Evolutionary conservation across 2,329 filamentous ascomycete species (phyloP).

Genomic region (Amylocarpus encephaloides): DNA sequence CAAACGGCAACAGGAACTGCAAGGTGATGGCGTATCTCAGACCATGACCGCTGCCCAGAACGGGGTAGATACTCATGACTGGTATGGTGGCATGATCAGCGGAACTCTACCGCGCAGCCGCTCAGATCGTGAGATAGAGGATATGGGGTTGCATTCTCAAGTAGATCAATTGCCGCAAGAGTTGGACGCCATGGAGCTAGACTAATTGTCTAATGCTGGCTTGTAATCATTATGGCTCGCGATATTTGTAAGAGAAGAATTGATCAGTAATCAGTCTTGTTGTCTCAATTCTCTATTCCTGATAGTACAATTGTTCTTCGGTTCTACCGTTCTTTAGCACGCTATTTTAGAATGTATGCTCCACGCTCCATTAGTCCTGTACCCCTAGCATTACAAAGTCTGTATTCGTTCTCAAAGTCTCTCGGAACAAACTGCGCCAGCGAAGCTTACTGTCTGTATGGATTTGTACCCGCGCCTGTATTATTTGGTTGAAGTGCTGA

Average conservation of each 20-base stretch:
- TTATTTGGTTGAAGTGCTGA: constrained; percentile 28
- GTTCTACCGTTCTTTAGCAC: constrained; percentile 1
- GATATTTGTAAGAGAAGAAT: background rate
- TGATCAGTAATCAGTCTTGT: constrained; percentile 7
- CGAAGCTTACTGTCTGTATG: constrained; percentile 26
- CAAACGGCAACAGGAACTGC: constrained; percentile 42
- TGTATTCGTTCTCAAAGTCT: constrained; percentile 8
- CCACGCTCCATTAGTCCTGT: constrained; percentile 18
- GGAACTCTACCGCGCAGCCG: constrained; percentile 1
- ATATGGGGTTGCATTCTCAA: constrained; percentile 1
- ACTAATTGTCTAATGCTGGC: constrained; percentile 15
- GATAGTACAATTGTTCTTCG: constrained; percentile 26
- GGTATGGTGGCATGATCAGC: constrained; percentile 13
- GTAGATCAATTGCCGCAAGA: constrained; percentile 34
- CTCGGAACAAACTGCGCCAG: constrained; percentile 1
- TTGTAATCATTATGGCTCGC: constrained; percentile 9
- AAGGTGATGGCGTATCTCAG: constrained; percentile 19
- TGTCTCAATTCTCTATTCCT: constrained; percentile 29
- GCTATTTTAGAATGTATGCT: constrained; percentile 10
- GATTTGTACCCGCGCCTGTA: constrained; percentile 31
- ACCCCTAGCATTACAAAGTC: constrained; percentile 15
- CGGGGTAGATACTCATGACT: constrained; percentile 15
- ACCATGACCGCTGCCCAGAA: constrained; percentile 13
- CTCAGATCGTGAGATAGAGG: constrained; percentile 7
- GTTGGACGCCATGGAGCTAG: constrained; percentile 62